Evolutionary conservation across 768 basidiomycete species (phyloP).

Genomic region (Mycena capillaripes): DNA sequence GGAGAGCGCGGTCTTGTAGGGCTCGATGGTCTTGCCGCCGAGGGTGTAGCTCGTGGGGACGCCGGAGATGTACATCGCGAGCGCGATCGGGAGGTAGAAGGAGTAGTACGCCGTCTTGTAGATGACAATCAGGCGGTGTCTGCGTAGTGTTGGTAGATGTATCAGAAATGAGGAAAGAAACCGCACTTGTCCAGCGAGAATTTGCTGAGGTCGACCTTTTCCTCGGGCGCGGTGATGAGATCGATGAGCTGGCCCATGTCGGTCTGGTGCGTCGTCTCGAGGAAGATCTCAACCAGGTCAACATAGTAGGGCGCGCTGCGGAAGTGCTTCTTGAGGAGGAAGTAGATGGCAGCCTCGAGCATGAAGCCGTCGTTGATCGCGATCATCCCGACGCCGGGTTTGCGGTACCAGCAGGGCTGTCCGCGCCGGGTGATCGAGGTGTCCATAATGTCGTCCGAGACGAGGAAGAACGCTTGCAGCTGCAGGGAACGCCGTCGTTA

Average conservation of each 20-base stretch:
- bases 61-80: conserved; percentile 86
- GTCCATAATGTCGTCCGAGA: conserved; percentile 99
- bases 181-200: conserved; percentile 89
- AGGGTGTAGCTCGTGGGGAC: conserved; percentile 66
- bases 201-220: conserved; percentile 85
- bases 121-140: conserved; percentile 92
- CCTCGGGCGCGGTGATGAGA: conserved; percentile 95
- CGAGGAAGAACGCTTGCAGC: conserved; percentile 98
- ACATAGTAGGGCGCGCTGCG: conserved; percentile 85
- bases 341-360: conserved; percentile 95
- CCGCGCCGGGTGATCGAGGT: conserved; percentile 91
- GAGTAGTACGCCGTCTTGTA: conserved; percentile 99
- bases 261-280: conserved; percentile 91
- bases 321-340: conserved; percentile 90
- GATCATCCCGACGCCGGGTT: conserved; percentile 76
- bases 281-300: conserved; percentile 92
- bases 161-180: not conserved
- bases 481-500: conserved; percentile 46
- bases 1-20: conserved; percentile 80
- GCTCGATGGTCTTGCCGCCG: conserved; percentile 51
- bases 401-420: conserved; percentile 95
- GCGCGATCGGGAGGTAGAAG: conserved; percentile 98
- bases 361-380: conserved; percentile 98
- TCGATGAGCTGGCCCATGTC: conserved; percentile 98
- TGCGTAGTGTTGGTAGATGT: conserved; percentile 44